phyloP scores from a whole-genome alignment of 495 filamentous ascomycete genomes.

The Ascobolus immersus region DNA sequence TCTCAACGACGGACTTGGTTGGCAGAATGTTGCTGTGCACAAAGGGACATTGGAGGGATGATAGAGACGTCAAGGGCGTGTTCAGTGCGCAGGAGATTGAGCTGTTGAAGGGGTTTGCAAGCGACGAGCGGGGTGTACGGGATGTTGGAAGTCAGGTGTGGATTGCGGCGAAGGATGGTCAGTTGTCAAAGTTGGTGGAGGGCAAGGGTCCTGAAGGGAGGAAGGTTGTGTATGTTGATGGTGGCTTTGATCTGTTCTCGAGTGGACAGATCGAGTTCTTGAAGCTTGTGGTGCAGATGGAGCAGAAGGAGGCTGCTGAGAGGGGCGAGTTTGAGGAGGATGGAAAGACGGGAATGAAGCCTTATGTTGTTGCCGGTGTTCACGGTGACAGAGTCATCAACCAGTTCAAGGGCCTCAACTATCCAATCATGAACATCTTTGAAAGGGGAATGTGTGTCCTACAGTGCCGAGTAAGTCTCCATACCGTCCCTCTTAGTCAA shows the following conservation, averaged over 20 bases:
- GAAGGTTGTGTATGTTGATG: conserved; percentile 78
- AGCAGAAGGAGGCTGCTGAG: conserved; percentile 36
- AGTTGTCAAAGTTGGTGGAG: conserved; percentile 35
- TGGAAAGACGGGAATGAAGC: conserved; percentile 44
- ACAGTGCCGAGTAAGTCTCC: conserved; percentile 51
- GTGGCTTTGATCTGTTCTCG: conserved; percentile 91
- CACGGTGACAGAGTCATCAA: conserved; percentile 91
- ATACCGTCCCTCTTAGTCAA: not conserved
- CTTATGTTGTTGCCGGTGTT: conserved; percentile 70
- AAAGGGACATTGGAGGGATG: conserved; percentile 53
- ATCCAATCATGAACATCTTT: conserved; percentile 97
- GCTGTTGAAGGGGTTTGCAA: conserved; percentile 67
- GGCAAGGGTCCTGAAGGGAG: conserved; percentile 51
- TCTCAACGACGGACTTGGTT: conserved; percentile 90
- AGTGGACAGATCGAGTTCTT: conserved; percentile 93
- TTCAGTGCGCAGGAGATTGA: conserved; percentile 23
- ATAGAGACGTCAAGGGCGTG: conserved; percentile 64
- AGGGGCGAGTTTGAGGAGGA: conserved; percentile 50
- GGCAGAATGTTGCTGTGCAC: conserved; percentile 92
- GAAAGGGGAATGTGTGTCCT: conserved; percentile 87
- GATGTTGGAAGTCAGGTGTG: conserved; percentile 12
- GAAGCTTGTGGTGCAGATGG: conserved; percentile 39
- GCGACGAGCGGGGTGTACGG: conserved; percentile 33
- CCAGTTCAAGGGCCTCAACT: conserved; percentile 85
- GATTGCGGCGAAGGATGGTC: conserved; percentile 23